Base-by-base conservation (phyloP, 139 green algal genomes). In the Haematococcus sp. region DNA sequence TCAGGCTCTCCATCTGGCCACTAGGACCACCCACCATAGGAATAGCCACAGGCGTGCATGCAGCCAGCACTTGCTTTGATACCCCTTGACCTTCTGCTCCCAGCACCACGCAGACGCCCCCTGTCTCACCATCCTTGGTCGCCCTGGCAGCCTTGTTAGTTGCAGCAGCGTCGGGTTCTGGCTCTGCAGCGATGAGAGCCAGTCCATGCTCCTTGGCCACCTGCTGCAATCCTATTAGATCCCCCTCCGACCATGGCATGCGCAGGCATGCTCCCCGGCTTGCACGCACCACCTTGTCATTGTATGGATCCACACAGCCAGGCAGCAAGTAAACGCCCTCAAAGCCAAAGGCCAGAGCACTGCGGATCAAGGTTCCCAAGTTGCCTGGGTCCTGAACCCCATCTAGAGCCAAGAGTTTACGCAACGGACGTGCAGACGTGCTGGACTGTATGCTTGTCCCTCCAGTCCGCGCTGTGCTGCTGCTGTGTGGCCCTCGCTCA, bases 51-150 rank as follows among this genome's bases (percentile, higher is more conserved):
- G 75, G 52, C 0, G 3, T 32, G 56, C 86, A 93, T 2, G 27
- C 16, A 32, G 49, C 23, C 32, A 76, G 69, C 17, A 86, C 75
- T 13, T 59, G 76, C 5, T 28, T 3, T 2, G 84, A 91, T 44
- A 97, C 54, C 1, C 92, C 92, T 70, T 87, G 81, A 7, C 92
- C 90, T 73, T 97, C 92, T 27, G 73, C 89, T 17, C 92, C 92
- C 35, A 97, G 81, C 31, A 94, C 82, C 22, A 97, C 76, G 32
- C 52, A 71, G 15, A 74, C 65, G 11, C 70, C 55, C 28, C 32
- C 3, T 13, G 31, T 44, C 23, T 54, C 51, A 27, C 43, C 35
- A 20, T 9, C 27, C 28, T n/a, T 32, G 64, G 22, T 22, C 20
- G 63, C 63, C 11, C 7, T 52, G 32, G 7, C 31, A n/a, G 32